Evolutionary conservation across 106 monocot genomes (phyloP).

Genomic region (Platanthera zijinensis): DNA sequence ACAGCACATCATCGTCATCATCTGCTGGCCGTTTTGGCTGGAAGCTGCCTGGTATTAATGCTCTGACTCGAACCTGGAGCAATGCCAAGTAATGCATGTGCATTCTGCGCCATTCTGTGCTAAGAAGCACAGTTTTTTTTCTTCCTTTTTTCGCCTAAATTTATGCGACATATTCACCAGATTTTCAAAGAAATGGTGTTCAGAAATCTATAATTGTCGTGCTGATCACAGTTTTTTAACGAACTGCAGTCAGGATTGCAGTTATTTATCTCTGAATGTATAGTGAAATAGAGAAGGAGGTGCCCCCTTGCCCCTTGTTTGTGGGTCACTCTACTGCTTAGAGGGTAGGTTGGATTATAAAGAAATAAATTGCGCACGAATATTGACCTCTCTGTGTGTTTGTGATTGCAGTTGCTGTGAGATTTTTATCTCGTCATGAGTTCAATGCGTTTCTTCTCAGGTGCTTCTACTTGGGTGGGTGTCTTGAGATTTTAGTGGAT

Average conservation of each 20-base stretch:
- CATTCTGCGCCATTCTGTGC: no score
- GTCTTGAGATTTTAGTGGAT: no score
- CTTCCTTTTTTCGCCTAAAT: neutral
- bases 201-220: neutral
- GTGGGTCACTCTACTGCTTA: no score
- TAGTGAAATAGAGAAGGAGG: neutral
- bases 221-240: neutral
- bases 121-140: neutral
- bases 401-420: neutral
- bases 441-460: no score
- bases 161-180: neutral
- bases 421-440: neutral
- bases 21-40: neutral
- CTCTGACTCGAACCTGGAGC: constrained; percentile 1
- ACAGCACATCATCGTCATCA: neutral
- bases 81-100: neutral
- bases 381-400: neutral
- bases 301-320: no score
- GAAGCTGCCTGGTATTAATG: constrained; percentile 1
- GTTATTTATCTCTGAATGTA: neutral
- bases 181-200: neutral
- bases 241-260: neutral
- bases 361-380: neutral
- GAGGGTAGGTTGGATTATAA: no score
- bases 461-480: no score